Evolutionary conservation across 495 filamentous ascomycete genomes (phyloP), one percentile per base, ranked within the genome.

Genomic region (Evernia prunastri): DNA sequence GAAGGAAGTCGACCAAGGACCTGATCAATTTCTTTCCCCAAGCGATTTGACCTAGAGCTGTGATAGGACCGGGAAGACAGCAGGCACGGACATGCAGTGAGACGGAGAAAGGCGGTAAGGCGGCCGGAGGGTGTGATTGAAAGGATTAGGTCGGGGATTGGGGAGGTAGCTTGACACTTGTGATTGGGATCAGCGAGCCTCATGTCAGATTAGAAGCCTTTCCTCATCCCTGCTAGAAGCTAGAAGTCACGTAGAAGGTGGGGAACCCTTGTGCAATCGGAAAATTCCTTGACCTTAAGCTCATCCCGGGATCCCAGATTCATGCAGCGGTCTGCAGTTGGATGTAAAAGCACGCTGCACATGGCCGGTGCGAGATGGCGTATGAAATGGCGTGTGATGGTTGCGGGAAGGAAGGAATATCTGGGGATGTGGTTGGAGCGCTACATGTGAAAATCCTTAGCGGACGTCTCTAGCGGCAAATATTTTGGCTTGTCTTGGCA

Each of bases 171-270:
- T 51, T n/a, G n/a, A n/a, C n/a, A n/a, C n/a, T n/a, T 37, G 45
- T 51, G 20, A 56, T 62, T 54, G n/a, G 51, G 51, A 54, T 54
- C 51, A 31, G 51, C 51, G 8, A 54, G 51, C 29, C 47, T 29
- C 13, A 25, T 47, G 35, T n/a, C 37, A 17, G 35, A 27, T 56
- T 29, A 23, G 23, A 63, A 54, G 36, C 27, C 23, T 35, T 37
- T n/a, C 20, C 25, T 4, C 15, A 42, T 20, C 17, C 20, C 61
- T 47, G 29, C 25, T n/a, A 23, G n/a, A 29, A 12, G 1, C 36
- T 42, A 43, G 47, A 63, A 57, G 61, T 2, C 53, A 29, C 53
- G 25, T 33, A 45, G 39, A 63, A 63, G 61, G 53, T 63, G 61
- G 61, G 35, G 61, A 57, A 57, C 18, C 61, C 53, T 33, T 40